These are phyloP conservation scores for Cicer arietinum DNA, from an alignment of 306 rosid species.

Conservation along the genomic window DNA sequence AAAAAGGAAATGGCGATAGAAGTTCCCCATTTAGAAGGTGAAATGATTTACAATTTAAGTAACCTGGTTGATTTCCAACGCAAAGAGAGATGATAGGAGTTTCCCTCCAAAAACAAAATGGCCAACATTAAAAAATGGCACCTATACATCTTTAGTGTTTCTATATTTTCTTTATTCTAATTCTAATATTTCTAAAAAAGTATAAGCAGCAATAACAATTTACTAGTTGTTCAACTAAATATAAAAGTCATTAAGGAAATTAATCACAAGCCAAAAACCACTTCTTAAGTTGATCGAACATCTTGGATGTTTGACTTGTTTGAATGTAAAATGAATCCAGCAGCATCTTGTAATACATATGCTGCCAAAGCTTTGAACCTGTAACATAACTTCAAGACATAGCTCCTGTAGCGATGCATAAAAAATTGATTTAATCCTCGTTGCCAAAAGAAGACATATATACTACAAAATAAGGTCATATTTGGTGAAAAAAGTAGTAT, in stretches of 20 bases:
- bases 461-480: not conserved
- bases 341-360: conserved; percentile 13
- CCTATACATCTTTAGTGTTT: conserved; percentile 42
- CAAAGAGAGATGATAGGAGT: conserved; percentile 35
- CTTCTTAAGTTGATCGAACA: conserved; percentile 41
- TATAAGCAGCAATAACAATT: conserved; percentile 34
- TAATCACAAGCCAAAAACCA: conserved; percentile 38
- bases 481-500: not conserved
- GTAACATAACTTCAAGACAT: conserved; percentile 32
- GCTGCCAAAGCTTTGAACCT: conserved; percentile 35
- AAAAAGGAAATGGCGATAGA: not conserved
- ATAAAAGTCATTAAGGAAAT: conserved; percentile 36
- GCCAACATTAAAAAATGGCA: conserved; percentile 44
- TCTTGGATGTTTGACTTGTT: conserved; percentile 28
- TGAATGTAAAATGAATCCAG: conserved; percentile 29
- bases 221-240: conserved; percentile 34
- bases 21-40: not conserved
- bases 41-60: conserved; percentile 44
- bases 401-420: conserved; percentile 44
- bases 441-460: not conserved
- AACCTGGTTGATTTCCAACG: not conserved
- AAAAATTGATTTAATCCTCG: not conserved
- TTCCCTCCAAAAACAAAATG: conserved; percentile 24
- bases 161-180: conserved; percentile 48
- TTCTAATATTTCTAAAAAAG: conserved; percentile 6